A percentile compares a stretch with the other conserved stretches of the same genome.
Evolutionary conservation across 2,329 filamentous ascomycete genomes (phyloP).

Genomic region (Fusarium newnesense): DNA sequence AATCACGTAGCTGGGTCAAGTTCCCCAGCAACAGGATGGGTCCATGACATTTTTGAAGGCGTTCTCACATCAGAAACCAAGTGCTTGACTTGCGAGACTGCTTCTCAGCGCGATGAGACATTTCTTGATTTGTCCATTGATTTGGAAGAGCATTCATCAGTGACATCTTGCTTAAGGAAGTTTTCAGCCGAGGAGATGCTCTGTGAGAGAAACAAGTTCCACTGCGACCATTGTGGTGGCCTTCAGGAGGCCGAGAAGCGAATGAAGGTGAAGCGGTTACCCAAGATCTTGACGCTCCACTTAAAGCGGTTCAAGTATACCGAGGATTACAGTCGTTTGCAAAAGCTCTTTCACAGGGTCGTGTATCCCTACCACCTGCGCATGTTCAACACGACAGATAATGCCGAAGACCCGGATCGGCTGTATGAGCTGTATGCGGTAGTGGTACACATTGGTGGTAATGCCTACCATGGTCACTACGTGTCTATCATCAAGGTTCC

Average conservation of each 20-base stretch:
- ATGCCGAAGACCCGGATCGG: conserved; percentile 91
- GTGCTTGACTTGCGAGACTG: conserved; percentile 95
- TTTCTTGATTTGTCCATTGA: conserved; percentile 97
- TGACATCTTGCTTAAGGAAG: conserved; percentile 93
- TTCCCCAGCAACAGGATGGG: conserved; percentile 81
- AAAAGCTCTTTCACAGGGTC: conserved; percentile 96
- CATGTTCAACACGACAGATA: conserved; percentile 97
- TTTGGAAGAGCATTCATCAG: conserved; percentile 92
- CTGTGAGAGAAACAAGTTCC: conserved; percentile 98
- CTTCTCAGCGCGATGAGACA: conserved; percentile 93
- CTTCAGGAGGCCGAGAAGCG: conserved; percentile 97
- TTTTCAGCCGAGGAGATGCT: conserved; percentile 99
- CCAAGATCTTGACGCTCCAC: conserved; percentile 90
- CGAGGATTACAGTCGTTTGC: conserved; percentile 89
- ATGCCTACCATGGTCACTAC: conserved; percentile 97
- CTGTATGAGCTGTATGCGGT: conserved; percentile 97
- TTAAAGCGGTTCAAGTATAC: conserved; percentile 99
- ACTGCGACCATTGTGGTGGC: conserved; percentile 96
- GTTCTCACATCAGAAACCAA: conserved; percentile 95
- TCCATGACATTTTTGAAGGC: conserved; percentile 97
- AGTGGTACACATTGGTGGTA: conserved; percentile 95
- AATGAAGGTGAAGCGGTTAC: conserved; percentile 98
- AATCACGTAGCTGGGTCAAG: conserved; percentile 57
- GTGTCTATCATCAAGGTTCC: conserved; percentile 98
- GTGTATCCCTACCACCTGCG: conserved; percentile 97